phyloP scores from a whole-genome alignment of 176 grass and related monocot species.

The Oryza punctata region DNA sequence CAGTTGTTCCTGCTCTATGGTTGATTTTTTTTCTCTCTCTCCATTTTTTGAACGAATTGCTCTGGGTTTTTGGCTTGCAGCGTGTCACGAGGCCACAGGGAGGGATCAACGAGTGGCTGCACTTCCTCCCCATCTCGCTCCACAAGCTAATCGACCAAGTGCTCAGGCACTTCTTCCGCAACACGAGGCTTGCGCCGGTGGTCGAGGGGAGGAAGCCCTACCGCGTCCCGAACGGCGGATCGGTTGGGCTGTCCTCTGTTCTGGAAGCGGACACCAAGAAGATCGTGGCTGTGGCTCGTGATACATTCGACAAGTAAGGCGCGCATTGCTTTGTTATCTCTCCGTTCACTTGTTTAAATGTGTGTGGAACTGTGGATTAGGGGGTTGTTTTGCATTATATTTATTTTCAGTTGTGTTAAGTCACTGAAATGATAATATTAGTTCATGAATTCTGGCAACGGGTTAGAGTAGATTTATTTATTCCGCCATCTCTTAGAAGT shows the following conservation, averaged over 20 bases:
- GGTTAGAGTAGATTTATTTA: neutral
- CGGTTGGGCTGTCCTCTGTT: slow-evolving; percentile 63
- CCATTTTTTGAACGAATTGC: slow-evolving; percentile 5
- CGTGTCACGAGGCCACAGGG: slow-evolving; percentile 81
- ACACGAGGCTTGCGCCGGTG: slow-evolving; percentile 63
- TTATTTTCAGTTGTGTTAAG: neutral
- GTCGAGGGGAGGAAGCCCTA: slow-evolving; percentile 65
- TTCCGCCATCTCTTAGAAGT: neutral
- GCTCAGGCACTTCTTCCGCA: slow-evolving; percentile 66
- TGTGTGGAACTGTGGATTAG: no score
- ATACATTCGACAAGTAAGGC: slow-evolving; percentile 86
- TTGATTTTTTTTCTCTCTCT: neutral
- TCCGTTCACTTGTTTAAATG: neutral
- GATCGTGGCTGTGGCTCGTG: slow-evolving; percentile 64
- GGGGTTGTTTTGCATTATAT: neutral
- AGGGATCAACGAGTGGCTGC: slow-evolving; percentile 82
- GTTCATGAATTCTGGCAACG: neutral
- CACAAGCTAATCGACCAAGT: slow-evolving; percentile 69
- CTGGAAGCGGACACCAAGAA: slow-evolving; percentile 78
- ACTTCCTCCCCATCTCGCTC: slow-evolving; percentile 70
- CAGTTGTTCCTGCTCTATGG: neutral
- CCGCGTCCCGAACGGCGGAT: slow-evolving; percentile 32
- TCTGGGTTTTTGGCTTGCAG: slow-evolving; percentile 45
- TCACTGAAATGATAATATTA: neutral
- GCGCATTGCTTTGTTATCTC: neutral